Evolutionary conservation across 2,329 filamentous ascomycete genomes (phyloP).

Genomic region (Aspergillus tubingensis): DNA sequence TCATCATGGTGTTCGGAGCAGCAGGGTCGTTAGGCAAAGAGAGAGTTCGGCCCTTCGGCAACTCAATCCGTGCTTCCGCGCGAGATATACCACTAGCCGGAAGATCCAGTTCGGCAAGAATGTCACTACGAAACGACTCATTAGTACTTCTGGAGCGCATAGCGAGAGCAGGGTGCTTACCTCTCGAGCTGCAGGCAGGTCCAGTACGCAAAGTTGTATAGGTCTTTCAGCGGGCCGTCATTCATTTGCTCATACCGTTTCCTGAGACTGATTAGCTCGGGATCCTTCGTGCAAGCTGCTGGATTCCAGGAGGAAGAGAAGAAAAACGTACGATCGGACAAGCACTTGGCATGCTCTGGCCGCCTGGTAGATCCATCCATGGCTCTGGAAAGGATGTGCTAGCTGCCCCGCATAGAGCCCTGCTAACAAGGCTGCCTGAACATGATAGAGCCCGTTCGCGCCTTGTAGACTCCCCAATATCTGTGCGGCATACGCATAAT

Average conservation of each 20-base stretch:
- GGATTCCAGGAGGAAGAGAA: background rate
- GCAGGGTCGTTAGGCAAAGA: slow-evolving; percentile 34
- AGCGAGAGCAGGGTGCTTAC: slow-evolving; percentile 47
- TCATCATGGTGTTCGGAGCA: slow-evolving; percentile 44
- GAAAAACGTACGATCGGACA: slow-evolving; percentile 62
- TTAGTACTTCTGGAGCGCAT: background rate
- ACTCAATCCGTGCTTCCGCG: slow-evolving; percentile 50
- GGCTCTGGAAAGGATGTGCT: slow-evolving; percentile 83
- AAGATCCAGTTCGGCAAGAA: slow-evolving; percentile 79
- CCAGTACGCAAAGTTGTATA: slow-evolving; percentile 80
- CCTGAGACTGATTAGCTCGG: slow-evolving; percentile 20
- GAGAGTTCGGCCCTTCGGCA: slow-evolving; percentile 42
- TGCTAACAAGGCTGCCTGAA: slow-evolving; percentile 81
- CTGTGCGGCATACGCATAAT: slow-evolving; percentile 82
- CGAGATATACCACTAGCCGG: slow-evolving; percentile 62
- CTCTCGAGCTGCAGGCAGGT: slow-evolving; percentile 91
- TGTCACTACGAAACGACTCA: slow-evolving; percentile 61
- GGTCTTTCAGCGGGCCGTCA: slow-evolving; percentile 53
- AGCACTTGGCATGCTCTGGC: slow-evolving; percentile 68
- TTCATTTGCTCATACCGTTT: slow-evolving; percentile 38
- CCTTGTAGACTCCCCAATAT: slow-evolving; percentile 82
- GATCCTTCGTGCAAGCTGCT: background rate
- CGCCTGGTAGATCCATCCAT: slow-evolving; percentile 66
- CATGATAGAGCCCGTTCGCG: slow-evolving; percentile 76
- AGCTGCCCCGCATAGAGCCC: slow-evolving; percentile 88